A percentile compares a stretch with the other conserved stretches of the same genome.
Evolutionary conservation across 108 stramenopile species (phyloP).

Genomic region (Nannochloropsis oceanica): DNA sequence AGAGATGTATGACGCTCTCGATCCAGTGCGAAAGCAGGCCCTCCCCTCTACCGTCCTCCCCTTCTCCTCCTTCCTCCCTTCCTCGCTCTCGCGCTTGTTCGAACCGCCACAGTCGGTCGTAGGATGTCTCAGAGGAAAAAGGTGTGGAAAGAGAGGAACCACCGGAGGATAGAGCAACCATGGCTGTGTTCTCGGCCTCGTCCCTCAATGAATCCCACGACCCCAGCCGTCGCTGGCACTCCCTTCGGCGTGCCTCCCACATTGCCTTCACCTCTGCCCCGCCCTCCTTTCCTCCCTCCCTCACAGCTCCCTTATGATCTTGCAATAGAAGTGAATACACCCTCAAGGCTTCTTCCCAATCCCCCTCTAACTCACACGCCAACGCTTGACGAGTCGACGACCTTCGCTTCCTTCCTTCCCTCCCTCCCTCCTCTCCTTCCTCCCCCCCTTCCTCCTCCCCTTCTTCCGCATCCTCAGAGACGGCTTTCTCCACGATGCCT

Average conservation of each 20-base stretch:
- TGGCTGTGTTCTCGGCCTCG: not conserved
- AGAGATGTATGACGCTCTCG: not conserved
- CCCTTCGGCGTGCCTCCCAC: not conserved
- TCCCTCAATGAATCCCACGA: not conserved
- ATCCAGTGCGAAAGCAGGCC: not conserved
- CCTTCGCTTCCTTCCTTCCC: not conserved
- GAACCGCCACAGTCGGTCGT: not conserved
- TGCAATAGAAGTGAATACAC: not conserved
- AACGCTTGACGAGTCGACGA: not conserved
- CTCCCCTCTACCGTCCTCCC: not conserved
- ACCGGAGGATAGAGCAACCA: no score
- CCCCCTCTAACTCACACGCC: not conserved
- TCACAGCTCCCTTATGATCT: not conserved
- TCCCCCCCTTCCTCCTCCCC: not conserved
- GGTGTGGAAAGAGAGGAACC: no score
- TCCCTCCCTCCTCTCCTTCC: not conserved
- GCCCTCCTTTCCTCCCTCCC: not conserved
- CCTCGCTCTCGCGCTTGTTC: not conserved
- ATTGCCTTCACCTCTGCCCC: not conserved
- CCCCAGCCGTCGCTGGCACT: not conserved
- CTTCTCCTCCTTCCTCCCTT: not conserved
- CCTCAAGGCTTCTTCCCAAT: not conserved
- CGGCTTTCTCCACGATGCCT: conserved; percentile 18
- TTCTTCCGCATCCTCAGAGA: not conserved
- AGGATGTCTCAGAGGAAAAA: not conserved